A percentile compares a stretch with the other conserved stretches of the same genome.
These are phyloP conservation scores for Suillus bovinus DNA, from an alignment of 768 basidiomycete species.

Conservation along the genomic window DNA sequence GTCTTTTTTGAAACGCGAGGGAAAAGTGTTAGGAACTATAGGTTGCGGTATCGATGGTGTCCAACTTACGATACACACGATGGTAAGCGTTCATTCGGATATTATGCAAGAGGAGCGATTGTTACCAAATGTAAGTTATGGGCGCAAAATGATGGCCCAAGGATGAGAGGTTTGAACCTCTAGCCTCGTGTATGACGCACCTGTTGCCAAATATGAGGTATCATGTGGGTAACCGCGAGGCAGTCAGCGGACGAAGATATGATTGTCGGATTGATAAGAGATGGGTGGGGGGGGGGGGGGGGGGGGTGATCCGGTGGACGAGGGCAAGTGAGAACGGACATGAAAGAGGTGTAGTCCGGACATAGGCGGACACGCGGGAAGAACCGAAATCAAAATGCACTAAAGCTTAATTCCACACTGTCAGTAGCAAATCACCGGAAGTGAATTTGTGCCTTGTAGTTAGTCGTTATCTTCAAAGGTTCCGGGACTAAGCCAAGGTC, in stretches of 20 bases:
- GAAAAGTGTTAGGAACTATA: slow-evolving; percentile 21
- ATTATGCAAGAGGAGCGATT: slow-evolving; percentile 27
- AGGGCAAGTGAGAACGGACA: slow-evolving; percentile 32
- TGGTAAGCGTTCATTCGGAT: slow-evolving; percentile 27
- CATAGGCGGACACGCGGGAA: slow-evolving; percentile 29
- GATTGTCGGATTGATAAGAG: slow-evolving; percentile 13
- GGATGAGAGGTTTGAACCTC: slow-evolving; percentile 10
- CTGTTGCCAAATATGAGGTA: slow-evolving; percentile 29
- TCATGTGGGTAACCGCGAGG: slow-evolving; percentile 28
- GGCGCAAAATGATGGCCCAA: slow-evolving; percentile 14
- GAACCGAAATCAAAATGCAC: slow-evolving; percentile 28
- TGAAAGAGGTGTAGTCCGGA: slow-evolving; percentile 34
- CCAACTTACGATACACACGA: slow-evolving; percentile 12
- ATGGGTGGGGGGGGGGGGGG: too few relatives aligned
- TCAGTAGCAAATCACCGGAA: slow-evolving; percentile 30
- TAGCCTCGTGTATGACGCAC: slow-evolving; percentile 34
- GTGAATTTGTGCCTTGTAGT: slow-evolving; percentile 16
- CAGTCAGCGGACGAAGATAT: slow-evolving; percentile 16
- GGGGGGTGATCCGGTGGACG: slow-evolving; percentile 32
- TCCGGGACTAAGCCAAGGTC: slow-evolving; percentile 1
- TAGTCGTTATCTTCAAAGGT: not conserved
- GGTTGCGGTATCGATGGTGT: slow-evolving; percentile 26
- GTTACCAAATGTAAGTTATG: slow-evolving; percentile 29
- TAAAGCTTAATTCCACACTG: slow-evolving; percentile 34
- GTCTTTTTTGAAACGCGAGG: slow-evolving; percentile 14